Conservation (phyloP, 805 yeast species). For the Kodamaea kakaduensis region DNA sequence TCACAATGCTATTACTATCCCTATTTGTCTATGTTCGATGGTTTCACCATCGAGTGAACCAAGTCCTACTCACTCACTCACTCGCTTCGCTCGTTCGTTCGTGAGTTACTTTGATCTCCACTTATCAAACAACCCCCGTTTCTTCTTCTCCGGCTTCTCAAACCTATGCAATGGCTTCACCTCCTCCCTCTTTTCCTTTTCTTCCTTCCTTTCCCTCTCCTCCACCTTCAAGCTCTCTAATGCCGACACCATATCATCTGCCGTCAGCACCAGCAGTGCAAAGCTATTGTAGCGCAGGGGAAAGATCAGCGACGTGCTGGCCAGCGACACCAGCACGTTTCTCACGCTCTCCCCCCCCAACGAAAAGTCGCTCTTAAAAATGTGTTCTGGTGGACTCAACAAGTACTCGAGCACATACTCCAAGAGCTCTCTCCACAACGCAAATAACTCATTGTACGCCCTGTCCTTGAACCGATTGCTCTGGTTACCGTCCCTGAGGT, state of each 20-base stretch:
- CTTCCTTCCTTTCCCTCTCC: neutral
- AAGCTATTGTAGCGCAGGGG: slow-evolving; percentile 8
- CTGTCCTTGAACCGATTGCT: neutral
- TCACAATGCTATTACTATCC: too few species aligned
- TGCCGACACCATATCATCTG: neutral
- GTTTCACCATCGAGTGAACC: too few species aligned
- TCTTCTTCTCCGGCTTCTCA: slow-evolving; percentile 9
- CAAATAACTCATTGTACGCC: slow-evolving; percentile 11
- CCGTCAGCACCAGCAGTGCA: slow-evolving; percentile 8
- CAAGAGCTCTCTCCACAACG: slow-evolving; percentile 21
- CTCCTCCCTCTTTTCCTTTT: neutral
- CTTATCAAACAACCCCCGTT: slow-evolving; percentile 8
- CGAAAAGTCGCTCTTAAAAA: neutral
- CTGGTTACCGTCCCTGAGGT: slow-evolving; percentile 16
- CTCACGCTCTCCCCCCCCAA: neutral
- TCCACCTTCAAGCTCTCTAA: slow-evolving; percentile 2
- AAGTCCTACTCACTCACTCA: too few species aligned
- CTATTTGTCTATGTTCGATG: too few species aligned
- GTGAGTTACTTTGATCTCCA: too few species aligned
- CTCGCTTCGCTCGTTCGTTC: too few species aligned
- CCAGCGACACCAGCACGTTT: slow-evolving; percentile 3
- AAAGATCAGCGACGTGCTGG: slow-evolving; percentile 6
- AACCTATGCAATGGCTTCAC: slow-evolving; percentile 6
- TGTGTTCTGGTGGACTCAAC: neutral
- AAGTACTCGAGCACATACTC: slow-evolving; percentile 16